Evolutionary conservation across 352 stramenopile species (phyloP).

Genomic region (Phytophthora brassicae): DNA sequence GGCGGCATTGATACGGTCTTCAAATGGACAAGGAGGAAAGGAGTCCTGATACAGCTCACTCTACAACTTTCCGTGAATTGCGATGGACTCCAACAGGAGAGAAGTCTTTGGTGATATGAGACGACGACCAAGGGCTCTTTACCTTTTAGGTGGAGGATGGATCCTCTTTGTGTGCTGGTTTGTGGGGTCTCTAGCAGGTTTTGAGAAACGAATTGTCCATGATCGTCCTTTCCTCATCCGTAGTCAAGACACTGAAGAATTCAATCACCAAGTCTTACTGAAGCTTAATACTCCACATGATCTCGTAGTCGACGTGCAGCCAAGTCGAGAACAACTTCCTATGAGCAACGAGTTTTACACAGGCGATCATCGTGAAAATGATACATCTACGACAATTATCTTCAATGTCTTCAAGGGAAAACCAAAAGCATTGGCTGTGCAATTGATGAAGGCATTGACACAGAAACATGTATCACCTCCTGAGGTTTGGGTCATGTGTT

Average conservation of each 20-base stretch:
- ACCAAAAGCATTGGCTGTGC: slow-evolving; percentile 42
- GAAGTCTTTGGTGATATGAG: slow-evolving; percentile 1
- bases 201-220: slow-evolving; percentile 14
- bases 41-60: slow-evolving; percentile 1
- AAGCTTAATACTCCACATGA: slow-evolving; percentile 12
- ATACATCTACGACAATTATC: slow-evolving; percentile 73
- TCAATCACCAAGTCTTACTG: slow-evolving; percentile 24
- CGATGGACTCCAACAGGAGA: slow-evolving; percentile 19
- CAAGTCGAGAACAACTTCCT: slow-evolving; percentile 26
- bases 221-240: slow-evolving; percentile 12
- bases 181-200: slow-evolving; percentile 17
- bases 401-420: slow-evolving; percentile 71
- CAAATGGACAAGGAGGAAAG: no score
- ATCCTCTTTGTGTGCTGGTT: slow-evolving; percentile 37
- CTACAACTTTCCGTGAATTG: slow-evolving; percentile 17
- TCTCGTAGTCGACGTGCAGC: slow-evolving; percentile 19
- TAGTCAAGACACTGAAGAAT: slow-evolving; percentile 15
- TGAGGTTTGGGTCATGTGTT: slow-evolving; percentile 69
- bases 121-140: slow-evolving; percentile 19
- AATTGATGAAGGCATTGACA: slow-evolving; percentile 37
- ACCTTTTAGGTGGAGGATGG: slow-evolving; percentile 28
- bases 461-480: slow-evolving; percentile 43
- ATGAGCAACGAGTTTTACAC: slow-evolving; percentile 59
- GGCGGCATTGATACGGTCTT: not conserved
- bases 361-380: slow-evolving; percentile 25